Evolutionary conservation across 192 early-diverging fungal species (phyloP).

Genomic region (Coemansia sp.): DNA sequence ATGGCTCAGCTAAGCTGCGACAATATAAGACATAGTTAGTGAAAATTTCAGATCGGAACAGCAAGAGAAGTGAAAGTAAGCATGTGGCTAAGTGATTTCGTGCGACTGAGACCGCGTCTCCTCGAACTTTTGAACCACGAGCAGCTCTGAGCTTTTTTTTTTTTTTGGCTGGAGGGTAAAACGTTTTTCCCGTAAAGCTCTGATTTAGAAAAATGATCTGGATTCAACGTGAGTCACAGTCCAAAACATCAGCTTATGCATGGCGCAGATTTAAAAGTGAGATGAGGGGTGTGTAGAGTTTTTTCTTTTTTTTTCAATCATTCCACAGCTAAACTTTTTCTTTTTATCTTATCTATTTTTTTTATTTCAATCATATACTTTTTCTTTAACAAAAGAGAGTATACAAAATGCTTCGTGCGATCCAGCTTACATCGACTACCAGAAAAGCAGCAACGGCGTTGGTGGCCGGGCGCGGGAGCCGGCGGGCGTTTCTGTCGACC

Average conservation of each 20-base stretch:
- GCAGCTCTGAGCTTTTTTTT: too few relatives aligned
- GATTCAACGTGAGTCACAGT: too few relatives aligned
- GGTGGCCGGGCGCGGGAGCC: conserved; percentile 10
- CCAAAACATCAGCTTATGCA: too few relatives aligned
- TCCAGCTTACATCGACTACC: conserved; percentile 1
- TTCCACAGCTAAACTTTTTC: background rate
- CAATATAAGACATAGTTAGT: background rate
- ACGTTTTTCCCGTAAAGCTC: too few relatives aligned
- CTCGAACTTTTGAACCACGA: too few relatives aligned
- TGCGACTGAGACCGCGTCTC: too few relatives aligned
- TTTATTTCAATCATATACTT: background rate
- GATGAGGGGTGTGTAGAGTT: too few relatives aligned
- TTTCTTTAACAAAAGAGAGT: background rate
- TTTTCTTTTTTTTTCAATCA: conserved; percentile 1
- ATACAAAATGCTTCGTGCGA: conserved; percentile 32
- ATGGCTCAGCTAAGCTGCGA: conserved; percentile 30
- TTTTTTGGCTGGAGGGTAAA: too few relatives aligned
- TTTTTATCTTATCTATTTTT: conserved; percentile 3
- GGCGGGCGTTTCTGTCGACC: conserved; percentile 4
- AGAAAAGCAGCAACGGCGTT: background rate
- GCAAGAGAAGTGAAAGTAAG: conserved; percentile 16
- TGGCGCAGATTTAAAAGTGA: background rate
- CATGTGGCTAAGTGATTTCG: too few relatives aligned
- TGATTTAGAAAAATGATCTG: too few relatives aligned
- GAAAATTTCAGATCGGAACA: background rate